phyloP scores from a whole-genome alignment of 1,284 basidiomycete species.

The Leccinum angustisporum region DNA sequence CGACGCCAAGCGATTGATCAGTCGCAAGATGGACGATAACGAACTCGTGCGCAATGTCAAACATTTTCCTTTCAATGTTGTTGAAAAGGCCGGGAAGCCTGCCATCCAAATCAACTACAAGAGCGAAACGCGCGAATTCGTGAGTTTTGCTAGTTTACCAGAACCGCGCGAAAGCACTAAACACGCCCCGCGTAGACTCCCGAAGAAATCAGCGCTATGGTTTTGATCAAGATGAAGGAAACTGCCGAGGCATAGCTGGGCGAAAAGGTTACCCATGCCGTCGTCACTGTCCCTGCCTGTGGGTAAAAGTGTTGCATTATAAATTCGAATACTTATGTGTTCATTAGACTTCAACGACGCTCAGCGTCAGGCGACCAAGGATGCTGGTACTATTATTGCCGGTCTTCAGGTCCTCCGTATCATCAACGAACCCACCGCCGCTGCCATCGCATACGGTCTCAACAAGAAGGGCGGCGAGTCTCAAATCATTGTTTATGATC shows the following conservation, averaged over 20 bases:
- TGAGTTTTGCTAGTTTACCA: slow-evolving; percentile 38
- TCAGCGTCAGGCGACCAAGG: slow-evolving; percentile 98
- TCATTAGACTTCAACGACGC: slow-evolving; percentile 91
- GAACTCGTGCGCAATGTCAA: slow-evolving; percentile 83
- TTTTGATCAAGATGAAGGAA: slow-evolving; percentile 98
- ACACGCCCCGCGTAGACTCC: slow-evolving; percentile 53
- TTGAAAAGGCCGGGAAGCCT: slow-evolving; percentile 84
- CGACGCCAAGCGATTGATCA: slow-evolving; percentile 96
- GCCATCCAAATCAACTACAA: slow-evolving; percentile 84
- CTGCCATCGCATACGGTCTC: slow-evolving; percentile 97
- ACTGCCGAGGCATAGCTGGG: slow-evolving; percentile 98
- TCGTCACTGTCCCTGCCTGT: slow-evolving; percentile 97
- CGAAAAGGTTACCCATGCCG: slow-evolving; percentile 94
- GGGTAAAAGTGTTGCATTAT: slow-evolving; percentile 22
- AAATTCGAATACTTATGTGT: slow-evolving; percentile 31
- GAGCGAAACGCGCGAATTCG: slow-evolving; percentile 83
- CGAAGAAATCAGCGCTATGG: slow-evolving; percentile 93
- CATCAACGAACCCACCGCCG: slow-evolving; percentile 98
- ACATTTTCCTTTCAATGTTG: slow-evolving; percentile 86
- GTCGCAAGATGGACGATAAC: slow-evolving; percentile 79
- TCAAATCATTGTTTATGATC: slow-evolving; percentile 97
- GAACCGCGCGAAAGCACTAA: not conserved
- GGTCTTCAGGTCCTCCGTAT: slow-evolving; percentile 96
- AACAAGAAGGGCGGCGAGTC: slow-evolving; percentile 95
- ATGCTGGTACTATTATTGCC: slow-evolving; percentile 96